A percentile compares a stretch with the other conserved stretches of the same genome.
phyloP scores from a whole-genome alignment of 176 grass and related monocot genomes.

The Rhipidocladum racemiflorum region DNA sequence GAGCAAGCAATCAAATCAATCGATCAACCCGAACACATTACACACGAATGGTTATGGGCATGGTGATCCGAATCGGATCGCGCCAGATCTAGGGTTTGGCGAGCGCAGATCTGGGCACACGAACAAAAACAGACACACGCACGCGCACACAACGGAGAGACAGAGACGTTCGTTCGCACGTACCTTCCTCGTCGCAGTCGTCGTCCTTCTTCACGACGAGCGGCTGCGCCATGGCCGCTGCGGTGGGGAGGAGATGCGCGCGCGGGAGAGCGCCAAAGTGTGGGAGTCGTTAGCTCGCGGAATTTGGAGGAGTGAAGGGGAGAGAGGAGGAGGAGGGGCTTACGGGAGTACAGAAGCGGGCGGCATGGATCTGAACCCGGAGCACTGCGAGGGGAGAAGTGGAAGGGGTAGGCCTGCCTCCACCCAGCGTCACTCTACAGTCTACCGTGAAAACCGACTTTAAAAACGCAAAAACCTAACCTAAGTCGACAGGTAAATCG shows the following conservation, averaged over 20 bases:
- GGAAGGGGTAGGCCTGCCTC: no score
- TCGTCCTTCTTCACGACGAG: conserved; percentile 97
- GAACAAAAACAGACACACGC: neutral
- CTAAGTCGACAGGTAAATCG: no score
- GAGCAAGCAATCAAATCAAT: neutral
- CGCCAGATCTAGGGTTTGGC: conserved; percentile 14
- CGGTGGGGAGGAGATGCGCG: neutral
- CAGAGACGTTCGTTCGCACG: neutral
- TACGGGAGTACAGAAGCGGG: conserved; percentile 24
- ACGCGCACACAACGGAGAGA: neutral
- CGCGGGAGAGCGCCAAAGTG: neutral
- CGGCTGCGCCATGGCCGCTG: conserved; percentile 75
- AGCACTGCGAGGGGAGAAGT: neutral
- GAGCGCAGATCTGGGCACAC: conserved; percentile 14
- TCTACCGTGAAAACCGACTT: no score
- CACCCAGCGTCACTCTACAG: no score
- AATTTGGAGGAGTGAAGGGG: neutral
- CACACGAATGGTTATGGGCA: neutral
- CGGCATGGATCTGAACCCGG: conserved; percentile 57
- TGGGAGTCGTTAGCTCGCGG: conserved; percentile 16
- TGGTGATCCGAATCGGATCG: neutral
- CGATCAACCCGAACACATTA: neutral
- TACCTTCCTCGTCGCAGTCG: conserved; percentile 93
- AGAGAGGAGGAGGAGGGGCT: neutral
- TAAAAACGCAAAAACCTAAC: no score